Conservation (phyloP, 345 rosid genomes). For the Eucalyptus regnans region DNA sequence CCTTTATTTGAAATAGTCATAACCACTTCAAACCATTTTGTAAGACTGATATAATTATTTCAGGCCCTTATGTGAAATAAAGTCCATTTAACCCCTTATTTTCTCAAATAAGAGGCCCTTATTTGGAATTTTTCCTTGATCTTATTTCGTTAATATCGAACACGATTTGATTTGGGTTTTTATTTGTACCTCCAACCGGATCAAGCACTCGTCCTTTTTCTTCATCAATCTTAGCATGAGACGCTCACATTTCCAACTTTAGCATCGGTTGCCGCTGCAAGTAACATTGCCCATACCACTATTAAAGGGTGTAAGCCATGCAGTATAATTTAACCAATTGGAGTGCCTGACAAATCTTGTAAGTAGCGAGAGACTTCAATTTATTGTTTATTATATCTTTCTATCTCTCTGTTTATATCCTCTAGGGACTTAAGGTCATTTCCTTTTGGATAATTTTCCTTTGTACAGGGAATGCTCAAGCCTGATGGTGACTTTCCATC, state of each 20-base stretch:
- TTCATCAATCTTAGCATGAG: conserved; percentile 47
- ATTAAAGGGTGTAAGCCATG: conserved; percentile 27
- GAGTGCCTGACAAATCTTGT: conserved; percentile 34
- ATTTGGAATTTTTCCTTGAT: no score
- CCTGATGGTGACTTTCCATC: conserved; percentile 6
- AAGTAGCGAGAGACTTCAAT: not conserved
- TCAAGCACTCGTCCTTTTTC: conserved; percentile 39
- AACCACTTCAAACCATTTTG: no score
- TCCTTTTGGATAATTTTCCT: not conserved
- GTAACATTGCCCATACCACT: conserved; percentile 49
- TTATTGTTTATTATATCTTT: not conserved
- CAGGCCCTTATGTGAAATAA: no score
- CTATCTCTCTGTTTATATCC: no score
- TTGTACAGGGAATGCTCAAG: not conserved
- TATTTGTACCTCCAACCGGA: not conserved
- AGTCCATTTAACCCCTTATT: no score
- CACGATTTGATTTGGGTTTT: no score
- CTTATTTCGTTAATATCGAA: not conserved
- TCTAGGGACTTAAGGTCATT: not conserved
- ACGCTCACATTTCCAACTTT: conserved; percentile 62
- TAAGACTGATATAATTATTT: no score
- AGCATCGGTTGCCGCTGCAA: conserved; percentile 44
- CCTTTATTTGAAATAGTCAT: no score
- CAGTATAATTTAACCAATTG: conserved; percentile 38
- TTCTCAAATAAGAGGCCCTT: no score